Conservation (phyloP, 805 yeast species). For the Pichia eremophila region DNA sequence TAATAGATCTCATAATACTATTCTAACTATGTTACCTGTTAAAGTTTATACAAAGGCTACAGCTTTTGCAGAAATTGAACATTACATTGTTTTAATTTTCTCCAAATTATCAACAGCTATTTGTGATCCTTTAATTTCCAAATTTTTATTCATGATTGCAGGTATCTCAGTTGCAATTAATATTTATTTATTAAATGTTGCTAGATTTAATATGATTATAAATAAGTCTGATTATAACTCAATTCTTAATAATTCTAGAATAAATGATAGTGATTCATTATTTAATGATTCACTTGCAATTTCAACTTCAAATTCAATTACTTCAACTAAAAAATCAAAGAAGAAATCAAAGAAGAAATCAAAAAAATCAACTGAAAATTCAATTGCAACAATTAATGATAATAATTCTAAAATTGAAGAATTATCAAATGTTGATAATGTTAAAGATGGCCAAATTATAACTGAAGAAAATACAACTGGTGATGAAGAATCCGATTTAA, state of each 20-base stretch:
- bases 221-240: background rate
- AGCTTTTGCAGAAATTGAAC: conserved; percentile 51
- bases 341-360: conserved; percentile 5
- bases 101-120: conserved; percentile 57
- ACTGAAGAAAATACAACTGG: conserved; percentile 17
- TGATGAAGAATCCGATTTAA: conserved; percentile 16
- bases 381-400: background rate
- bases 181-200: conserved; percentile 76
- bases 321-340: background rate
- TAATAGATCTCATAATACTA: conserved; percentile 32
- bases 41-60: conserved; percentile 52
- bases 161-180: conserved; percentile 73
- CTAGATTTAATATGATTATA: conserved; percentile 45
- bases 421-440: conserved; percentile 14
- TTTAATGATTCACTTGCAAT: background rate
- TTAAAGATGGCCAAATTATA: conserved; percentile 28
- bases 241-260: background rate
- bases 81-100: conserved; percentile 40
- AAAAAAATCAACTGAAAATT: background rate
- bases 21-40: conserved; percentile 51
- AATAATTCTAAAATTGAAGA: background rate
- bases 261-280: background rate
- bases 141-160: conserved; percentile 62
- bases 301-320: conserved; percentile 8
- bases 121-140: conserved; percentile 72